phyloP scores from a whole-genome alignment of 129 eudicot genomes.

The Pittosporum tobira region DNA sequence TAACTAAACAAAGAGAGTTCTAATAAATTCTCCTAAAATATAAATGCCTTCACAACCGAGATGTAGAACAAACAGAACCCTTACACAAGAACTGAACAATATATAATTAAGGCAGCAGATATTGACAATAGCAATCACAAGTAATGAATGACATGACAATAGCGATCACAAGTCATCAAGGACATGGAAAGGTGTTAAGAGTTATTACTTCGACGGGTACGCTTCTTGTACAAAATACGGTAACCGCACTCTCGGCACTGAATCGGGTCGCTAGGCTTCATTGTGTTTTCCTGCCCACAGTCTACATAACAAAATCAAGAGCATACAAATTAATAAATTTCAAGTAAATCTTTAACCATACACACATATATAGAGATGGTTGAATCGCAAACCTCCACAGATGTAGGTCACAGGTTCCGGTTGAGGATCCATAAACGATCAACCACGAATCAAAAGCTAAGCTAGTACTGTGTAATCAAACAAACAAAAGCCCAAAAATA shows the following conservation, averaged over 20 bases:
- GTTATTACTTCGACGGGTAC: conserved; percentile 68
- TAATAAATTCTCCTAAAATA: too few relatives aligned
- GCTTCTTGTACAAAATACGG: conserved; percentile 85
- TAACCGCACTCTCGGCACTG: conserved; percentile 94
- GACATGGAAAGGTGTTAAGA: neutral
- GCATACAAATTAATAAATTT: neutral
- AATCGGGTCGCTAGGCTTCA: conserved; percentile 84
- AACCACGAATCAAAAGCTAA: neutral
- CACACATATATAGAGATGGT: neutral
- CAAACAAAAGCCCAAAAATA: neutral
- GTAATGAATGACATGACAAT: neutral
- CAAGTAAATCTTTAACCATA: neutral
- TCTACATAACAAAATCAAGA: conserved; percentile 25
- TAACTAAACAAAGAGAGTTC: too few relatives aligned
- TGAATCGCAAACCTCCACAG: conserved; percentile 57
- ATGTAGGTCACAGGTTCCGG: conserved; percentile 79
- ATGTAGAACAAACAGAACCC: too few relatives aligned
- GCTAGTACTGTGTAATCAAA: conserved; percentile 2
- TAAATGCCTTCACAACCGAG: too few relatives aligned
- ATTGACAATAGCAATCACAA: too few relatives aligned
- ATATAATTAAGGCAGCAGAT: too few relatives aligned
- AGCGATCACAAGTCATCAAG: neutral
- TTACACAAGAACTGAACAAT: too few relatives aligned
- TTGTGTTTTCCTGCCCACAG: conserved; percentile 76
- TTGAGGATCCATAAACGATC: conserved; percentile 51